phyloP scores from a whole-genome alignment of 169 alveolate genomes.

The Perkinsus olseni region DNA sequence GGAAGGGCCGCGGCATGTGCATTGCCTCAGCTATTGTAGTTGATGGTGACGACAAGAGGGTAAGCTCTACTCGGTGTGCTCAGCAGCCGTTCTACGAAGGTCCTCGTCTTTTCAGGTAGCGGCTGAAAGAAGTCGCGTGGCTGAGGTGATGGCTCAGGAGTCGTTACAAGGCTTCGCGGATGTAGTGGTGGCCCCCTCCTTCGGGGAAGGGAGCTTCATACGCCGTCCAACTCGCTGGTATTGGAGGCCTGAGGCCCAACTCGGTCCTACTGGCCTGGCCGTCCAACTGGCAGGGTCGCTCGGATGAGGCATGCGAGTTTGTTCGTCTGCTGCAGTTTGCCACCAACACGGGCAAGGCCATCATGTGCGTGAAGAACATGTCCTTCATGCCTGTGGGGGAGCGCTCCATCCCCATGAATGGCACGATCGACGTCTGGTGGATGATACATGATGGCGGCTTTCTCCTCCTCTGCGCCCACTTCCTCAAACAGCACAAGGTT shows the following conservation, averaged over 20 bases:
- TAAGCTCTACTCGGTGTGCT: neutral
- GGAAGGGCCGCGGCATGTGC: constrained; percentile 29
- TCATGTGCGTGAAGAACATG: constrained; percentile 7
- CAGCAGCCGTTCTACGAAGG: too few relatives aligned
- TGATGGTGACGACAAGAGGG: constrained; percentile 9
- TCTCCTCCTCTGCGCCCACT: constrained; percentile 24
- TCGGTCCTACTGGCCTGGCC: constrained; percentile 33
- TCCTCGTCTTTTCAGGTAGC: constrained; percentile 8
- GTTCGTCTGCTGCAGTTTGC: neutral
- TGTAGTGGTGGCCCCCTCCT: constrained; percentile 25
- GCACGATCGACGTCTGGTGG: constrained; percentile 28
- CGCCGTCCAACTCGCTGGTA: constrained; percentile 27
- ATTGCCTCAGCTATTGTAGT: constrained; percentile 21
- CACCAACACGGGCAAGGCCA: neutral
- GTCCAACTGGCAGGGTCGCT: neutral
- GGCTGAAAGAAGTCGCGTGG: constrained; percentile 20
- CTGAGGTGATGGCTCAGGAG: constrained; percentile 23
- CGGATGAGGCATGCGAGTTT: neutral
- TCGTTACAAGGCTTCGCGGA: constrained; percentile 26
- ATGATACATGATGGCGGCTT: constrained; percentile 39
- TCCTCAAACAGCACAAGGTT: constrained; percentile 22
- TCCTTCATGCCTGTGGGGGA: constrained; percentile 4
- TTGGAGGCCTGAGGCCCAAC: constrained; percentile 35
- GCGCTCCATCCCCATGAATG: neutral
- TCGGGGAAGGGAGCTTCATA: constrained; percentile 24